Evolutionary conservation across 345 rosid species (phyloP).

Genomic region (Populus tremula): DNA sequence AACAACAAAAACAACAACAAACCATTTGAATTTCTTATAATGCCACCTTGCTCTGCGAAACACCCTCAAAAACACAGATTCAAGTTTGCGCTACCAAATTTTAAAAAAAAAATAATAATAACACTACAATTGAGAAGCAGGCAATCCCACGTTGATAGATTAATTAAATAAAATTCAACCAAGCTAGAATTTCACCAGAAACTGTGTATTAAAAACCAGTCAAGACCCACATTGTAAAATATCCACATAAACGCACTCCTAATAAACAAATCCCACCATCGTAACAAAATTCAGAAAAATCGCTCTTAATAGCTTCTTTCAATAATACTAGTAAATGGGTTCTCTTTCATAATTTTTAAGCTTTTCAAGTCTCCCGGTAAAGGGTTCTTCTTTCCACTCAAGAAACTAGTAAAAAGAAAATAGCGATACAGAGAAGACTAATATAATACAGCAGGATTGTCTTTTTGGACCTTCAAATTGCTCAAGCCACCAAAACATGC

Average conservation of each 20-base stretch:
- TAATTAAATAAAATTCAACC: background rate
- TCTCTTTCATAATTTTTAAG: background rate
- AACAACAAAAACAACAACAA: background rate
- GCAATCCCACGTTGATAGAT: background rate
- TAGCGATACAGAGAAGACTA: background rate
- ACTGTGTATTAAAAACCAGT: background rate
- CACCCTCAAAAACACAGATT: background rate
- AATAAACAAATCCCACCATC: background rate
- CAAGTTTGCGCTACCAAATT: background rate
- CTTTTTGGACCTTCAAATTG: background rate
- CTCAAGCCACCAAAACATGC: background rate
- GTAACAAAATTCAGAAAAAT: background rate
- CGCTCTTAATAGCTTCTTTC: background rate
- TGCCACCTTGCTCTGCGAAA: background rate
- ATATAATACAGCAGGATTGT: background rate
- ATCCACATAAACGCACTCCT: background rate
- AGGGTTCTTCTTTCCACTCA: background rate
- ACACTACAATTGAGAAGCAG: background rate
- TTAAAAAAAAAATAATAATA: background rate
- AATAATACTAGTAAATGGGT: background rate
- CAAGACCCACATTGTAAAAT: background rate
- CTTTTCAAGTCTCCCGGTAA: background rate
- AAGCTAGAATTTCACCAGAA: background rate
- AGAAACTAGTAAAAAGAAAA: background rate
- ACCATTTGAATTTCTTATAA: background rate